Base-by-base conservation (phyloP, 169 alveolate genomes). In the Cryptosporidium sp. region DNA sequence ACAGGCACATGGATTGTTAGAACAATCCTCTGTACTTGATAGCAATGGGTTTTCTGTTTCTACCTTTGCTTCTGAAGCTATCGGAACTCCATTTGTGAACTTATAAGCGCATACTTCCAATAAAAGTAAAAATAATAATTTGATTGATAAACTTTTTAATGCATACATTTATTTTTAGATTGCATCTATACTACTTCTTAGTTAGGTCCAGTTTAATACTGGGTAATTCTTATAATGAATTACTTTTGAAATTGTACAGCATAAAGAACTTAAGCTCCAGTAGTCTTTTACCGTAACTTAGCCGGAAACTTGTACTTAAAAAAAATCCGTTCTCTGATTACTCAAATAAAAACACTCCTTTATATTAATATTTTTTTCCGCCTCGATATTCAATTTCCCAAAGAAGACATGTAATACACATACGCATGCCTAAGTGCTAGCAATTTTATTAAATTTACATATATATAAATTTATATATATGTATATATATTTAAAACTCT, bases 401-500 rank as follows among this genome's bases (percentile, higher is more conserved):
- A 35, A 65, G 71, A 73, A 73, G 86, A 73, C 86, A 73, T 73
- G 68, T 53, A 73, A 51, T 73, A 73, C 71, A 53, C 21, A 73
- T 73, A 73, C 86, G 86, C 72, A 73, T 52, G 86, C 85, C 67
- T 56, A 1, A 56, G 10, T 53, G 35, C 35, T 31, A 56, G 5
- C n/a, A 9, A 56, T 3, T 21, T 56, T 56, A 21, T 56, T 21
- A 53, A 53, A 53, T n/a, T 31, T 31, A 31, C 1, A 6, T 53
- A 14, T n/a, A 52, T 52, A 18, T 18, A 3, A 52, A 52, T 42
- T 8, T 42, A 9, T 9, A 42, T 8, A 42, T 48, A 31, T 31
- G 4, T 31, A 31, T 14, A 14, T 48, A 14, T 14, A 14, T 48
- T 48, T 48, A 14, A 7, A 48, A 14, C 14, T 48, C 18, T 48